Percentiles rank a stretch among this genome's conserved stretches.
Evolutionary conservation across 179 eudicot species (phyloP).

Genomic region (Corrigiola litoralis): DNA sequence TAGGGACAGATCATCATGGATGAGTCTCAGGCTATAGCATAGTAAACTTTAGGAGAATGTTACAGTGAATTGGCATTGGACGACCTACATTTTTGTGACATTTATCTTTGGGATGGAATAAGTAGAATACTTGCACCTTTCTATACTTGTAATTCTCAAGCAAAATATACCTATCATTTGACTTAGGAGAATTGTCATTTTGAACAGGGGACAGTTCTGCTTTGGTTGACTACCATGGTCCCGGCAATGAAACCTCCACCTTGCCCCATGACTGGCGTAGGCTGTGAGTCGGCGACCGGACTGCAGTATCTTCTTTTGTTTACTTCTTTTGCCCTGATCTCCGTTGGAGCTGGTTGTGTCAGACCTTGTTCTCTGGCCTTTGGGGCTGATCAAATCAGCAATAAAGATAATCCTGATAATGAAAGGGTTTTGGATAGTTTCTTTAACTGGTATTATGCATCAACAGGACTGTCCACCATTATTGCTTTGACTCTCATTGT

Average conservation of each 20-base stretch:
- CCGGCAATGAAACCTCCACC: slow-evolving; percentile 22
- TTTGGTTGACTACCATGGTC: slow-evolving; percentile 21
- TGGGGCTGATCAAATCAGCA: slow-evolving; percentile 26
- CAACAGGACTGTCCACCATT: slow-evolving; percentile 27
- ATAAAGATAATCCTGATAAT: slow-evolving; percentile 19
- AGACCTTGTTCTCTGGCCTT: slow-evolving; percentile 28
- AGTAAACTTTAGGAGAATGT: no score
- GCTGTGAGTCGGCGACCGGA: slow-evolving; percentile 17
- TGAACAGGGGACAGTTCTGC: slow-evolving; percentile 18
- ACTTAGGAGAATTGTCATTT: background rate
- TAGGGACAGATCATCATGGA: no score
- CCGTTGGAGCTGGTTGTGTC: slow-evolving; percentile 30
- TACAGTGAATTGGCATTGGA: no score
- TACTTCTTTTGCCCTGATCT: slow-evolving; percentile 21
- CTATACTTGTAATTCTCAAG: background rate
- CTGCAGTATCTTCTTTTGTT: slow-evolving; percentile 15
- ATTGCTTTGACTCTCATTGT: slow-evolving; percentile 45
- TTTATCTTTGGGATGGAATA: no score
- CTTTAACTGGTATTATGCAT: slow-evolving; percentile 55
- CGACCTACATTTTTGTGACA: no score
- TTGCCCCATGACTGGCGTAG: background rate
- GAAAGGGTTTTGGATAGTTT: slow-evolving; percentile 36
- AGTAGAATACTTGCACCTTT: background rate
- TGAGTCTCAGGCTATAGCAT: no score
- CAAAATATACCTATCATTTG: background rate